Percentiles rank a stretch among this genome's conserved stretches.
phyloP scores from a whole-genome alignment of 2,329 filamentous ascomycete species.

The Ophioceras dolichostomum region DNA sequence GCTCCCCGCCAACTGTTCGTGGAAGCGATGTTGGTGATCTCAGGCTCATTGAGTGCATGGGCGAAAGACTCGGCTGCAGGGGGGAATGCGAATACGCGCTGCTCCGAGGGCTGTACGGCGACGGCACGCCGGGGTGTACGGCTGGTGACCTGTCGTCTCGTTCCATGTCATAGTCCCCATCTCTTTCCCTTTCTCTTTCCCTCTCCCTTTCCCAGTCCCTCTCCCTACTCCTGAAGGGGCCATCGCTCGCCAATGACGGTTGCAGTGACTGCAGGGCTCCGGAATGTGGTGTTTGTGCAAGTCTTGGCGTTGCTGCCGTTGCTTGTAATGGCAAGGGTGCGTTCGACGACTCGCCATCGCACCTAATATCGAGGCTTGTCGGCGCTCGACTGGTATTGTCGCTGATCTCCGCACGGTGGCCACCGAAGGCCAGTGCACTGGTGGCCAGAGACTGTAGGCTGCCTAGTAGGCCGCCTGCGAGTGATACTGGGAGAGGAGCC shows the following conservation, averaged over 20 bases:
- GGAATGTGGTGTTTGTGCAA: too few species aligned
- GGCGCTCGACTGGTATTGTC: constrained; percentile 5
- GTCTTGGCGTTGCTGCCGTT: too few species aligned
- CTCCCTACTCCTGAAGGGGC: constrained; percentile 6
- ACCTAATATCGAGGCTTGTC: constrained; percentile 4
- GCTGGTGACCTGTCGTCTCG: not conserved
- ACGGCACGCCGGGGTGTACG: not conserved
- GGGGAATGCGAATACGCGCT: constrained; percentile 6
- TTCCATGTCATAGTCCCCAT: not conserved
- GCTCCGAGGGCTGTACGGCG: constrained; percentile 4
- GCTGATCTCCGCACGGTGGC: not conserved
- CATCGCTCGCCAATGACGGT: too few species aligned
- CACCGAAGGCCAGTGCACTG: constrained; percentile 9
- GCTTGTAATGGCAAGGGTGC: too few species aligned
- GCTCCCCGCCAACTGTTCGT: constrained; percentile 9
- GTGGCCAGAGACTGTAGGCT: constrained; percentile 18
- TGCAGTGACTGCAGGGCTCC: too few species aligned
- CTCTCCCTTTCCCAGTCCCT: constrained; percentile 5
- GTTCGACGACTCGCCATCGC: too few species aligned
- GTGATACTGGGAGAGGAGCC: not conserved
- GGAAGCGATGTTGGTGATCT: constrained; percentile 6
- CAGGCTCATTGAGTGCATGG: constrained; percentile 7
- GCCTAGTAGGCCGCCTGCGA: too few species aligned
- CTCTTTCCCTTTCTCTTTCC: constrained; percentile 3
- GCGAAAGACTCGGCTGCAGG: constrained; percentile 7